Percentiles rank a stretch among this genome's conserved stretches.
These are phyloP conservation scores for Syzygium syzygioides DNA, from an alignment of 441 rosid species.

Conservation along the genomic window DNA sequence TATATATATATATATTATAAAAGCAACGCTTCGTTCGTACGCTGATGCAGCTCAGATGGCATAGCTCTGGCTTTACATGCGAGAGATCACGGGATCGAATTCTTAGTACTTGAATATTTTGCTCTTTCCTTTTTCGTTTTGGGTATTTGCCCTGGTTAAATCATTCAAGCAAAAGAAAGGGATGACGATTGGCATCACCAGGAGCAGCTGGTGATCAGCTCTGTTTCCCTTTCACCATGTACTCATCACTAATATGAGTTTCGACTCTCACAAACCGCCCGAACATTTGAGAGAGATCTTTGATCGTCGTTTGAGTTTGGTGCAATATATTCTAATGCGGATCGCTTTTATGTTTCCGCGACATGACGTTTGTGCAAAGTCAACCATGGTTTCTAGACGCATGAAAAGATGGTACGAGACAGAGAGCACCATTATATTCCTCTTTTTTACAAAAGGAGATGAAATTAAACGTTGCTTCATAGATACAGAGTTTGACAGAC, in stretches of 20 bases:
- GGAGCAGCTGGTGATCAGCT: background rate
- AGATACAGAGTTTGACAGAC: background rate
- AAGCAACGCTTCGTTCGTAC: fast-evolving
- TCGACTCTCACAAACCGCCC: background rate
- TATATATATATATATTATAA: background rate
- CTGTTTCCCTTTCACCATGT: background rate
- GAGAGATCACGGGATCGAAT: background rate
- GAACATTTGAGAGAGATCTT: background rate
- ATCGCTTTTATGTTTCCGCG: background rate
- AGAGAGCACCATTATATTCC: background rate
- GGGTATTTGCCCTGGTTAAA: background rate
- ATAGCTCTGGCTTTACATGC: background rate
- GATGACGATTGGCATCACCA: background rate
- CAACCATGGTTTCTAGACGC: background rate
- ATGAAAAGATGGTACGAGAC: background rate
- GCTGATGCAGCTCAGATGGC: background rate
- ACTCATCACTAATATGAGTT: background rate
- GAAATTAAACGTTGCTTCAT: background rate
- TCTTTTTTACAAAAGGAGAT: background rate
- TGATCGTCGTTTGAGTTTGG: background rate
- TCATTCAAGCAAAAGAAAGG: no score
- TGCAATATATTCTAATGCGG: background rate
- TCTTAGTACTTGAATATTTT: background rate
- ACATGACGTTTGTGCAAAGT: background rate
- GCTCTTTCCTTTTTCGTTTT: background rate